A percentile compares a stretch with the other conserved stretches of the same genome.
Conservation (phyloP, 1,139 yeast species). For the Blastobotrys persicus region DNA sequence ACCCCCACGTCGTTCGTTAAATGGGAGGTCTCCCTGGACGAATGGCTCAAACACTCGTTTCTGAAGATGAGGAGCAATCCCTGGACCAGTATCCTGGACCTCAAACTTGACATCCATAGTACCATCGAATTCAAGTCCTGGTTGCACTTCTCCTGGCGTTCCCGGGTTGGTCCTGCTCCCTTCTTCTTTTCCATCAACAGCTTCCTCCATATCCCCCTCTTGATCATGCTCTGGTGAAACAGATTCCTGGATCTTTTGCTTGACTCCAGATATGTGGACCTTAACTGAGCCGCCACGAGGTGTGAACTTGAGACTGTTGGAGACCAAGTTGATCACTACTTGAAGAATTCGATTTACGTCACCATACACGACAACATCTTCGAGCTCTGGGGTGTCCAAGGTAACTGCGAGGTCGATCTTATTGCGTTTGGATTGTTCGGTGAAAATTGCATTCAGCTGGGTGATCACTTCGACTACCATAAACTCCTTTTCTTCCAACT, state of each 20-base stretch:
- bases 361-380: conserved; percentile 62
- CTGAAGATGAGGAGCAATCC: conserved; percentile 78
- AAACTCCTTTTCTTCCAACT: conserved; percentile 76
- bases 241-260: neutral
- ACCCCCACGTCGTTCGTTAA: conserved; percentile 85
- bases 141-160: neutral
- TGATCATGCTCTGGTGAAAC: neutral
- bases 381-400: conserved; percentile 44
- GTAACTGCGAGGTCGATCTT: conserved; percentile 48
- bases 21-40: conserved; percentile 89
- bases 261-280: conserved; percentile 11
- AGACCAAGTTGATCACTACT: conserved; percentile 86
- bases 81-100: conserved; percentile 87
- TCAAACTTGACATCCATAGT: conserved; percentile 22
- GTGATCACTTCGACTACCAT: conserved; percentile 68
- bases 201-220: neutral
- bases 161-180: neutral
- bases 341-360: conserved; percentile 93
- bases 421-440: conserved; percentile 77
- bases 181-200: conserved; percentile 1
- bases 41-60: conserved; percentile 88
- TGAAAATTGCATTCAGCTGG: conserved; percentile 84
- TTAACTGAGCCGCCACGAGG: conserved; percentile 82
- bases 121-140: conserved; percentile 15
- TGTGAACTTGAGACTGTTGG: conserved; percentile 87